phyloP scores from a whole-genome alignment of 1,284 basidiomycete species.

The Malassezia pachydermatis region DNA sequence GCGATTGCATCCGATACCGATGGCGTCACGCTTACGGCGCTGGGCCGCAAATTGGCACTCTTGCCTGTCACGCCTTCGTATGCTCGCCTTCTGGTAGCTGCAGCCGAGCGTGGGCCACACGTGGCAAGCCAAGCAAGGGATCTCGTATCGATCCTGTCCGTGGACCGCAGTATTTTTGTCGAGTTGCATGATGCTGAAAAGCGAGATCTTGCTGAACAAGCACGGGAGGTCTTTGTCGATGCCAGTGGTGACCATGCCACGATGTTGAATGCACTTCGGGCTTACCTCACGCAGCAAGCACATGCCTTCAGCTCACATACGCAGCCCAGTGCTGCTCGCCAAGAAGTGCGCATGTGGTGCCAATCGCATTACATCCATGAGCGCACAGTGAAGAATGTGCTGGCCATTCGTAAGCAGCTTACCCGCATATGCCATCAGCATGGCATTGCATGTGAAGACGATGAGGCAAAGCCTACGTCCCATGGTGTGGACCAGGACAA shows the following conservation, averaged over 20 bases:
- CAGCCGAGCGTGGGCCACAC: conserved; percentile 24
- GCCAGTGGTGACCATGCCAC: conserved; percentile 41
- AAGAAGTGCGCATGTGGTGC: conserved; percentile 32
- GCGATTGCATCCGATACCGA: conserved; percentile 22
- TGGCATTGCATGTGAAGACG: conserved; percentile 34
- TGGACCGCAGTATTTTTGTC: conserved; percentile 30
- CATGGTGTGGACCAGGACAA: conserved; percentile 5
- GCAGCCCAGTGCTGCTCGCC: neutral
- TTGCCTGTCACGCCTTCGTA: conserved; percentile 38
- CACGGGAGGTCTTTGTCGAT: conserved; percentile 43
- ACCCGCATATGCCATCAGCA: conserved; percentile 29
- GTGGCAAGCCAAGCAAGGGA: conserved; percentile 35
- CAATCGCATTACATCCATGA: conserved; percentile 34
- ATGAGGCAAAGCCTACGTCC: neutral
- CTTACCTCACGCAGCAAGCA: conserved; percentile 26
- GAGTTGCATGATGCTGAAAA: conserved; percentile 28
- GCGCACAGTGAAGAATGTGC: conserved; percentile 32
- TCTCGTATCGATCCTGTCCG: conserved; percentile 40
- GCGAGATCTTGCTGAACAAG: conserved; percentile 45
- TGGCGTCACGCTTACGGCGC: conserved; percentile 23
- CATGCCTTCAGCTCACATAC: neutral
- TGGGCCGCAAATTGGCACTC: conserved; percentile 35
- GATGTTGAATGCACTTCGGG: conserved; percentile 40
- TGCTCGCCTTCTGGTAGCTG: conserved; percentile 36
- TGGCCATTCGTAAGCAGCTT: conserved; percentile 38